Percentiles rank a stretch among this genome's conserved stretches.
Evolutionary conservation across 2,329 filamentous ascomycete species (phyloP).

Genomic region (Diplodia mutila): DNA sequence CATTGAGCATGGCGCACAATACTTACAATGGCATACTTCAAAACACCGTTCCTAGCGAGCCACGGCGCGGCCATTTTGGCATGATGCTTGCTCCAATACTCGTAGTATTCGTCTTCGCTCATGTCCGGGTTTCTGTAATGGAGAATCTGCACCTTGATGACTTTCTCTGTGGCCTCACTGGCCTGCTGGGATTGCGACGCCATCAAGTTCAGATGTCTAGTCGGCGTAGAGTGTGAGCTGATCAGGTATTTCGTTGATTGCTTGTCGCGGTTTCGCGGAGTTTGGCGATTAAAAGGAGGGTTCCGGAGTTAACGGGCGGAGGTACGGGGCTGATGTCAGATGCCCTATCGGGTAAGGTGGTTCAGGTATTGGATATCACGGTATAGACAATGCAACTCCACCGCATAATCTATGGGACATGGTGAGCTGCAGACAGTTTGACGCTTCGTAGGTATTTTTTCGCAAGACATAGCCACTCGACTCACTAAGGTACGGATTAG

Average conservation of each 20-base stretch:
- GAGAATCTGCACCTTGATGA: background rate
- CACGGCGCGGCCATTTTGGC: background rate
- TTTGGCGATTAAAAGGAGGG: background rate
- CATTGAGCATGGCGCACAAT: too few relatives aligned
- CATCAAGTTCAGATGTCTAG: background rate
- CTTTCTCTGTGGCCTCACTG: background rate
- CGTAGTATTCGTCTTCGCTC: constrained; percentile 1
- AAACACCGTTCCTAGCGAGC: constrained; percentile 4
- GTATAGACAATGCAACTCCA: too few relatives aligned
- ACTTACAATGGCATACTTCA: constrained; percentile 6
- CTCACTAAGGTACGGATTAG: too few relatives aligned
- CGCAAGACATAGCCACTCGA: background rate
- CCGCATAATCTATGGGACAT: too few relatives aligned
- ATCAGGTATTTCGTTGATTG: background rate
- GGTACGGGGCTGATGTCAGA: background rate
- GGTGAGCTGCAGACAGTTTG: background rate
- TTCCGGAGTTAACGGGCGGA: background rate
- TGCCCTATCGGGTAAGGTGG: too few relatives aligned
- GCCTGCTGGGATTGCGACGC: background rate
- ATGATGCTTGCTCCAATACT: background rate
- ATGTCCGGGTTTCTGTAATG: background rate
- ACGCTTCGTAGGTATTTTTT: background rate
- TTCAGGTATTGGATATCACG: too few relatives aligned
- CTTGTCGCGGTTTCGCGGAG: background rate
- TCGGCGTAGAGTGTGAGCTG: background rate